Percentiles rank a stretch among this genome's conserved stretches.
Evolutionary conservation across 768 basidiomycete genomes (phyloP).

Genomic region (Tulasnella calospora): DNA sequence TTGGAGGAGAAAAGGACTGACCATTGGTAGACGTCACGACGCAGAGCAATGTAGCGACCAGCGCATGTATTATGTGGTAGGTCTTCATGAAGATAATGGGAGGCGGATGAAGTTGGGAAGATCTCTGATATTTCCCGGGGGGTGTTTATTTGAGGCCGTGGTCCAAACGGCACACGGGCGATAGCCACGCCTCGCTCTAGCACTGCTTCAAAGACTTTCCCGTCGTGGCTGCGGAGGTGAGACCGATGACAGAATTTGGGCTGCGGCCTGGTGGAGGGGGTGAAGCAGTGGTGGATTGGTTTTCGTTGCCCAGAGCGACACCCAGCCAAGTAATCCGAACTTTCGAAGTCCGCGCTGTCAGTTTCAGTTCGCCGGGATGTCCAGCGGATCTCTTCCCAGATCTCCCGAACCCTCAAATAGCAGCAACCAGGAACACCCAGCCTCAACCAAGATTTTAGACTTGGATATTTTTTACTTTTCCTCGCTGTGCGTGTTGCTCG

Average conservation of each 20-base stretch:
- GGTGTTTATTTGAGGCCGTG: slow-evolving; percentile 1
- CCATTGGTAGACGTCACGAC: neutral
- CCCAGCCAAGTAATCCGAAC: neutral
- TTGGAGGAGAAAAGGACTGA: neutral
- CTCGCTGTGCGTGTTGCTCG: neutral
- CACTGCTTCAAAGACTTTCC: neutral
- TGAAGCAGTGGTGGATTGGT: neutral
- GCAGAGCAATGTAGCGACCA: slow-evolving; percentile 2
- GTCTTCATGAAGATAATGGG: neutral
- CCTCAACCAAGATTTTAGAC: neutral
- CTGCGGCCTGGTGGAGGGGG: slow-evolving; percentile 2
- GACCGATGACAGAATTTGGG: neutral
- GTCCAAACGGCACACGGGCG: neutral
- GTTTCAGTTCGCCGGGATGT: neutral
- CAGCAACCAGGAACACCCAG: neutral
- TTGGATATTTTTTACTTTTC: neutral
- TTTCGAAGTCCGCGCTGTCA: neutral
- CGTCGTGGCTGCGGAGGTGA: neutral
- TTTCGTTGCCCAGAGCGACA: neutral
- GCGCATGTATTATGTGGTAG: neutral
- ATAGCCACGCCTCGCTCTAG: neutral
- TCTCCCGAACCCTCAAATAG: neutral
- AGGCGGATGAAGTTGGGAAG: neutral
- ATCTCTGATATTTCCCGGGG: neutral
- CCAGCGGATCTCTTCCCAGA: neutral